Percentiles rank a stretch among this genome's conserved stretches.
phyloP scores from a whole-genome alignment of 306 rosid genomes.

The Quillaja saponaria region DNA sequence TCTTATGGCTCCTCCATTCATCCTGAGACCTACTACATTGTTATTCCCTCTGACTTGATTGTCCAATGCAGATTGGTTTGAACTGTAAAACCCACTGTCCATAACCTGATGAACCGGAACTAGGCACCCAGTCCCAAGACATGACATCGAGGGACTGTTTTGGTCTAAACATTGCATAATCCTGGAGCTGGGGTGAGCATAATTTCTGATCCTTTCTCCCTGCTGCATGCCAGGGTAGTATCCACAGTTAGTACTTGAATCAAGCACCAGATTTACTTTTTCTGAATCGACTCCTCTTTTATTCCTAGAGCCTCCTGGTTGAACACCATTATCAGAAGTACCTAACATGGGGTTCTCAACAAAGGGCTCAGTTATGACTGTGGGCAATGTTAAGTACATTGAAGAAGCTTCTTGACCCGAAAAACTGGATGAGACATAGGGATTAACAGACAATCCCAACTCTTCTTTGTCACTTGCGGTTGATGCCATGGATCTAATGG shows the following conservation, averaged over 20 bases:
- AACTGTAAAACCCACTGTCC: constrained; percentile 11
- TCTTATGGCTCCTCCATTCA: constrained; percentile 28
- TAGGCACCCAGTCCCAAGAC: constrained; percentile 24
- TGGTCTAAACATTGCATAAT: constrained; percentile 8
- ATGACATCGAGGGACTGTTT: constrained; percentile 16
- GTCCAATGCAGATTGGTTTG: constrained; percentile 23
- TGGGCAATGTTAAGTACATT: constrained; percentile 26
- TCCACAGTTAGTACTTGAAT: constrained; percentile 13
- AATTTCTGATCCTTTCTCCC: constrained; percentile 25
- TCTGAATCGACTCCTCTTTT: not conserved
- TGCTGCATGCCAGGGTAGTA: constrained; percentile 18
- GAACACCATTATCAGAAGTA: constrained; percentile 14
- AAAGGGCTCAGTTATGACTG: constrained; percentile 3
- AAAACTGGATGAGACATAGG: constrained; percentile 5
- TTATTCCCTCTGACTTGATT: constrained; percentile 9
- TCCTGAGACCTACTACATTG: constrained; percentile 16
- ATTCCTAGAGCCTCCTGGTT: constrained; percentile 14
- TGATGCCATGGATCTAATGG: constrained; percentile 19
- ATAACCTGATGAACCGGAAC: constrained; percentile 22
- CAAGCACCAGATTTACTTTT: constrained; percentile 15
- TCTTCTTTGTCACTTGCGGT: constrained; percentile 13
- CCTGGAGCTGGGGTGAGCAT: constrained; percentile 8
- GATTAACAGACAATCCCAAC: constrained; percentile 11
- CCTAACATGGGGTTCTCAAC: not conserved
- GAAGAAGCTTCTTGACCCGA: constrained; percentile 33